Conservation (phyloP, 148 eudicot genomes). For the Hydrangea macrophylla region DNA sequence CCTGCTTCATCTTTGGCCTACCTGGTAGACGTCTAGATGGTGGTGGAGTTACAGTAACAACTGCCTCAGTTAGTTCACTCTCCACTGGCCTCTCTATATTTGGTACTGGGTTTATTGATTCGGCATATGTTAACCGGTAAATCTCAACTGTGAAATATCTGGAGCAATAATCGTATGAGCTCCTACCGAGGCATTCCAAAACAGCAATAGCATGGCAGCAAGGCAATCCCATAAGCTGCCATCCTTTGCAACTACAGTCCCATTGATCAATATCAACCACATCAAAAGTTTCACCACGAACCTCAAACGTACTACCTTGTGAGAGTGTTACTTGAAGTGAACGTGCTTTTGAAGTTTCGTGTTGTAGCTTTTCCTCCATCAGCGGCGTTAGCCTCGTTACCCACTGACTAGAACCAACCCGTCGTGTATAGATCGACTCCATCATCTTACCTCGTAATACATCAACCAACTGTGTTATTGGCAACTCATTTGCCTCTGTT, state of each 20-base stretch:
- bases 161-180: slow-evolving; percentile 44
- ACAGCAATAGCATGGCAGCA: slow-evolving; percentile 54
- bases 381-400: slow-evolving; percentile 38
- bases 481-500: slow-evolving; percentile 41
- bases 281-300: slow-evolving; percentile 34
- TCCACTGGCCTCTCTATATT: slow-evolving; percentile 20
- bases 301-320: slow-evolving; percentile 38
- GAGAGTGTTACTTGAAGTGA: slow-evolving; percentile 32
- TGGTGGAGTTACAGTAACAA: slow-evolving; percentile 34
- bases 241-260: slow-evolving; percentile 46
- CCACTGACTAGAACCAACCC: slow-evolving; percentile 41
- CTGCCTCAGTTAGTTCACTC: slow-evolving; percentile 16
- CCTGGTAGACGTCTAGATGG: slow-evolving; percentile 45
- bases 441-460: slow-evolving; percentile 41
- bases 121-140: slow-evolving; percentile 42
- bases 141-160: slow-evolving; percentile 38
- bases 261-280: slow-evolving; percentile 38
- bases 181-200: slow-evolving; percentile 32
- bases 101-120: slow-evolving; percentile 37
- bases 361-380: slow-evolving; percentile 40
- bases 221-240: slow-evolving; percentile 54
- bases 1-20: slow-evolving; percentile 39
- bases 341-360: slow-evolving; percentile 34
- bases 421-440: slow-evolving; percentile 39
- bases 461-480: slow-evolving; percentile 47